Percentiles rank a stretch among this genome's conserved stretches.
These are phyloP conservation scores for Ballota nigra DNA, from an alignment of 257 asterid species.

Conservation along the genomic window DNA sequence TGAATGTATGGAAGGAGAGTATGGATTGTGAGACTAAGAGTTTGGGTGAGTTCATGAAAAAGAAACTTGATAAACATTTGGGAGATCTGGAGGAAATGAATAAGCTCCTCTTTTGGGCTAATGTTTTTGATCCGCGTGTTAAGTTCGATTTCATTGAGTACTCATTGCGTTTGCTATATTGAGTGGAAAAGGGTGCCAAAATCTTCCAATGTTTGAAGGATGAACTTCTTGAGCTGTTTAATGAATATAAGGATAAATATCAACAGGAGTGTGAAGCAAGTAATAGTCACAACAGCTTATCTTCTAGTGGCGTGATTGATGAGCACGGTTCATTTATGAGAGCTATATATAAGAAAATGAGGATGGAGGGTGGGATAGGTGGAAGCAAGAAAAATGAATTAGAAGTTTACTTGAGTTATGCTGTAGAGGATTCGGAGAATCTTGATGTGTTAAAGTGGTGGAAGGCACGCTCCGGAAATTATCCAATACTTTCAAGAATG, in stretches of 20 bases:
- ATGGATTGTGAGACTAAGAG: not conserved
- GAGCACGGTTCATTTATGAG: not conserved
- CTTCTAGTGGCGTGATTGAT: not conserved
- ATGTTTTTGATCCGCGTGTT: not conserved
- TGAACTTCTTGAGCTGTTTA: not conserved
- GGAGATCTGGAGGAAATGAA: not conserved
- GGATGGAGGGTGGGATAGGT: not conserved
- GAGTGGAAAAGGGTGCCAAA: not conserved
- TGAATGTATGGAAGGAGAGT: not conserved
- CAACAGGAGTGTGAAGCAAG: not conserved
- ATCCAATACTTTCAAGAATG: slow-evolving; percentile 1
- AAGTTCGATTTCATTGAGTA: not conserved
- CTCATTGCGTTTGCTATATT: not conserved
- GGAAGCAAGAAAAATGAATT: not conserved
- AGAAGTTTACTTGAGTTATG: not conserved
- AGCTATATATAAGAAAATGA: not conserved
- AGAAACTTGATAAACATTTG: not conserved
- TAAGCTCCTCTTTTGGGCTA: not conserved
- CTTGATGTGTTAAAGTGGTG: slow-evolving; percentile 11
- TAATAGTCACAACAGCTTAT: not conserved
- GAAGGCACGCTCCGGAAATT: not conserved
- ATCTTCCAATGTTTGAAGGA: not conserved
- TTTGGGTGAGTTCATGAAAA: not conserved
- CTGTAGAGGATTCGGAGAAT: not conserved
- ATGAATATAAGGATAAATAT: not conserved